These are phyloP conservation scores for Ceratobasidium sp. DNA, from an alignment of 1,284 basidiomycete species.

Conservation along the genomic window DNA sequence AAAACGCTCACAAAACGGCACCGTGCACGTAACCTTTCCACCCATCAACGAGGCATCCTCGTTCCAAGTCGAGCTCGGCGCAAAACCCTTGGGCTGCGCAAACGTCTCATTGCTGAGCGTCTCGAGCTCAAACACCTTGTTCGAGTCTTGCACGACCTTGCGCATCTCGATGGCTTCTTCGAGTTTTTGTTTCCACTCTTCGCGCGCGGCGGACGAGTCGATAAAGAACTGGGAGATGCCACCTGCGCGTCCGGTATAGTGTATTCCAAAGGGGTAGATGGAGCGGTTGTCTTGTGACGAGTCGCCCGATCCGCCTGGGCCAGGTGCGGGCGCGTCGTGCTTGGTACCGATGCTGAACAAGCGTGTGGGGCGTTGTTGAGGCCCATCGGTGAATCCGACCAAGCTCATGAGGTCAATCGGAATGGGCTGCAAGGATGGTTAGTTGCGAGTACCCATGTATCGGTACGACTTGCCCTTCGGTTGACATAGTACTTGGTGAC, in stretches of 20 bases:
- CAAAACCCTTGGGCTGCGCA: slow-evolving; percentile 63
- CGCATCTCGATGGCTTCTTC: slow-evolving; percentile 87
- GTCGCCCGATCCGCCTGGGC: slow-evolving; percentile 43
- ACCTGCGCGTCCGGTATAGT: slow-evolving; percentile 82
- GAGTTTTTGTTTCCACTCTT: slow-evolving; percentile 89
- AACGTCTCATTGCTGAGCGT: slow-evolving; percentile 87
- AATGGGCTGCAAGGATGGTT: slow-evolving; percentile 66
- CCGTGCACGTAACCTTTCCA: slow-evolving; percentile 92
- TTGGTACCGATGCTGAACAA: slow-evolving; percentile 55
- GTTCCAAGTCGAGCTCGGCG: slow-evolving; percentile 64
- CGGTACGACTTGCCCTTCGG: slow-evolving; percentile 64
- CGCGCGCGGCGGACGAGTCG: slow-evolving; percentile 73
- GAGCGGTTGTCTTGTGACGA: slow-evolving; percentile 61
- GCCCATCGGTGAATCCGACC: slow-evolving; percentile 77
- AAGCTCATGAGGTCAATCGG: slow-evolving; percentile 85
- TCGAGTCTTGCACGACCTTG: slow-evolving; percentile 86
- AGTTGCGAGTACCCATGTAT: background rate
- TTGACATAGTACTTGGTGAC: slow-evolving; percentile 79
- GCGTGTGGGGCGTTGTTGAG: slow-evolving; percentile 68
- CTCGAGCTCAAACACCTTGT: slow-evolving; percentile 88
- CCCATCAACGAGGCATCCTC: slow-evolving; percentile 73
- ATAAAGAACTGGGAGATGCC: slow-evolving; percentile 87
- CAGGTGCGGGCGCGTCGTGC: slow-evolving; percentile 24
- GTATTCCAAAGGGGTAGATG: slow-evolving; percentile 83
- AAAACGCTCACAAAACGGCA: slow-evolving; percentile 79